Evolutionary conservation across 1,284 basidiomycete genomes (phyloP).

Genomic region (Hemileia vastatrix): DNA sequence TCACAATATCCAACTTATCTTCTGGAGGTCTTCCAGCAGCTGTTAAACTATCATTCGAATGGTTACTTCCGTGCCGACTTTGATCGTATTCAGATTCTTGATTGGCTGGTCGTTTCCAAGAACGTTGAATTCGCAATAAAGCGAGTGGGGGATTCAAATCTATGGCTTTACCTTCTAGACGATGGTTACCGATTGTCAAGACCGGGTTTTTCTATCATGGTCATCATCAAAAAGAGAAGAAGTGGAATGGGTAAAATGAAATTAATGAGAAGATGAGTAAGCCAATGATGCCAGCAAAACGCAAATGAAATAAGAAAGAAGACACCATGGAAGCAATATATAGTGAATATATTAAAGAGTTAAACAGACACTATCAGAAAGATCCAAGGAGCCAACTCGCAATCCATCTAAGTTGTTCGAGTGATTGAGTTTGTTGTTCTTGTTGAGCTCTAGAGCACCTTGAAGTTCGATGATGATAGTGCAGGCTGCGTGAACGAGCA

Average conservation of each 20-base stretch:
- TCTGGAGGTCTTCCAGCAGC: neutral
- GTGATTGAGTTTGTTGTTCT: neutral
- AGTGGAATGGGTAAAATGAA: neutral
- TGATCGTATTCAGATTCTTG: neutral
- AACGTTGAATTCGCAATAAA: too few species aligned
- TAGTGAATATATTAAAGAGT: neutral
- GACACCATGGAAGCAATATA: too few species aligned
- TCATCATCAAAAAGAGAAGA: neutral
- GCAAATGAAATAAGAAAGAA: too few species aligned
- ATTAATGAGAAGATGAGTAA: neutral
- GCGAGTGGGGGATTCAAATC: conserved; percentile 7
- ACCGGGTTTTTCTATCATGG: conserved; percentile 15
- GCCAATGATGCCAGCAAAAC: too few species aligned
- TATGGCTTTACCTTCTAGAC: conserved; percentile 18
- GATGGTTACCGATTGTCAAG: conserved; percentile 19
- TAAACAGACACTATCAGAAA: conserved; percentile 2
- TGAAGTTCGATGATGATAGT: conserved; percentile 21
- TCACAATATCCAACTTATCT: conserved; percentile 16
- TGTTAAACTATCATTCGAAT: neutral
- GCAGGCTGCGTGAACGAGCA: too few species aligned
- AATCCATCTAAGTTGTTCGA: neutral
- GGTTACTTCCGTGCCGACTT: neutral
- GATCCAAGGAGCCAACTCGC: conserved; percentile 10
- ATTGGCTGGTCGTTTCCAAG: too few species aligned
- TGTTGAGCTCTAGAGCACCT: conserved; percentile 13